These are phyloP conservation scores for Corymbia citriodora DNA, from an alignment of 441 rosid species.

Conservation along the genomic window DNA sequence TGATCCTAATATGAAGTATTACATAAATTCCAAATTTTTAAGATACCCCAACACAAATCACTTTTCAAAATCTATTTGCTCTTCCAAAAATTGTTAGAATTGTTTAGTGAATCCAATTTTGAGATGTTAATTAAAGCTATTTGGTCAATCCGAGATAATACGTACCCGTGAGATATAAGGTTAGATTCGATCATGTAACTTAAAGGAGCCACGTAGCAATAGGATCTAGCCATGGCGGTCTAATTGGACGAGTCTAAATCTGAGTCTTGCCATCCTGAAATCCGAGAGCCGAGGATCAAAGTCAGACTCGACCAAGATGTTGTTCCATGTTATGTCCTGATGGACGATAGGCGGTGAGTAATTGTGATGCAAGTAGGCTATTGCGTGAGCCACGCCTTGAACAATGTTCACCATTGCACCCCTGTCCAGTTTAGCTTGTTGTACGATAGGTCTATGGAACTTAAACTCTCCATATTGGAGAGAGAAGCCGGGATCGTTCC, in stretches of 20 bases:
- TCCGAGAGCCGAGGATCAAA: constrained; percentile 12
- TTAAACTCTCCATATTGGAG: background rate
- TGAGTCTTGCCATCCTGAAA: constrained; percentile 20
- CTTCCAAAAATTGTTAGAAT: background rate
- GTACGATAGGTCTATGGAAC: background rate
- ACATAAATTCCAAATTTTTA: constrained; percentile 4
- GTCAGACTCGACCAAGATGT: constrained; percentile 14
- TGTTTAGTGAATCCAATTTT: background rate
- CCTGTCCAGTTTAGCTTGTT: constrained; percentile 1
- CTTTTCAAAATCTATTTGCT: too few relatives aligned
- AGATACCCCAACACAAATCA: background rate
- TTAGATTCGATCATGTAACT: background rate
- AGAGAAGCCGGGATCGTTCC: background rate
- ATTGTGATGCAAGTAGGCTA: constrained; percentile 23
- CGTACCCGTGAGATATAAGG: background rate
- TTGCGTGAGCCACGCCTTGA: constrained; percentile 14
- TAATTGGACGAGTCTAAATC: background rate
- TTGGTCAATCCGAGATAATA: background rate
- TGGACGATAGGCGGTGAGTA: constrained; percentile 6
- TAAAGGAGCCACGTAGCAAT: constrained; percentile 18
- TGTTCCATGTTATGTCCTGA: constrained; percentile 15
- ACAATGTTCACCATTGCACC: constrained; percentile 3
- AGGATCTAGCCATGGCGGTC: background rate
- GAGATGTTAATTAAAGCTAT: background rate
- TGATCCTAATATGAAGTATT: background rate